phyloP scores from a whole-genome alignment of 75 land plant species.

The Pinus taeda region DNA sequence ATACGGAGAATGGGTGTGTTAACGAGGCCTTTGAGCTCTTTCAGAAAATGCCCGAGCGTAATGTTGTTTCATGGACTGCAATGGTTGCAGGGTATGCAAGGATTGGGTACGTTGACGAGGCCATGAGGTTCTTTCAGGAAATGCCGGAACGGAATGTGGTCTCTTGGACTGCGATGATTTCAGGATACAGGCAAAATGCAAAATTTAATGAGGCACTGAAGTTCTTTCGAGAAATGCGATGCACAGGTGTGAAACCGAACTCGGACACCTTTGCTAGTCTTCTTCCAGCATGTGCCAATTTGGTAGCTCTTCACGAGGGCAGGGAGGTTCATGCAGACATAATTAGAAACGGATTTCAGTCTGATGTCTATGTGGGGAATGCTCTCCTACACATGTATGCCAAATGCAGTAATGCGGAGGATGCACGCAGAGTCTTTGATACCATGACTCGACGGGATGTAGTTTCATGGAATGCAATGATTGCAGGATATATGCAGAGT shows the following conservation, averaged over 20 bases:
- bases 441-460: constrained; percentile 25
- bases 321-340: constrained; percentile 16
- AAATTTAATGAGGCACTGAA: constrained; percentile 6
- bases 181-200: constrained; percentile 18
- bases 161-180: constrained; percentile 30
- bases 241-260: constrained; percentile 11
- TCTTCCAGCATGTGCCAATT: constrained; percentile 22
- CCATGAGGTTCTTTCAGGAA: too few species aligned
- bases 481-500: constrained; percentile 16
- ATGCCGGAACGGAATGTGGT: too few species aligned
- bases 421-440: constrained; percentile 36
- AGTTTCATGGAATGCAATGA: constrained; percentile 27
- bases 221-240: constrained; percentile 15
- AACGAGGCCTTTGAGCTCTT: constrained; percentile 6
- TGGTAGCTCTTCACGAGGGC: constrained; percentile 18
- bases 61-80: too few species aligned
- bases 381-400: constrained; percentile 40
- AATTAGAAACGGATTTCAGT: constrained; percentile 21
- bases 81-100: too few species aligned
- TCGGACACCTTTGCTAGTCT: constrained; percentile 20
- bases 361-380: constrained; percentile 36
- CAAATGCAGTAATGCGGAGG: constrained; percentile 9
- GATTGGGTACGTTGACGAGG: too few species aligned
- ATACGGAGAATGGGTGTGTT: constrained; percentile 9
- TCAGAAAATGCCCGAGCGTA: constrained; percentile 2